A percentile compares a stretch with the other conserved stretches of the same genome.
Conservation (phyloP, 73 alveolate species). For the Halteria grandinella region DNA sequence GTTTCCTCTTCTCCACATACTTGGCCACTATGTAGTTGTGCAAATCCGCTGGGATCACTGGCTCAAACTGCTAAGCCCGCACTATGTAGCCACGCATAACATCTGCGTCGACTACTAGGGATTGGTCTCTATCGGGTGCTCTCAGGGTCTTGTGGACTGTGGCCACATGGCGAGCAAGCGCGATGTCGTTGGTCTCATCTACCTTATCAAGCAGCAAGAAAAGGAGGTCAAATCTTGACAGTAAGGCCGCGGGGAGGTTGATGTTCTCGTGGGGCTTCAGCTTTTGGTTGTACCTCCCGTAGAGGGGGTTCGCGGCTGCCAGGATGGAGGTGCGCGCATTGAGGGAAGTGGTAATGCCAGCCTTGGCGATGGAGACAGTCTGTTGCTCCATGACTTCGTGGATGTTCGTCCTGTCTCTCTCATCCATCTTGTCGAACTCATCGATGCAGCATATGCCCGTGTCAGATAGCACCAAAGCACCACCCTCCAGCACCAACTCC, state of each 20-base stretch:
- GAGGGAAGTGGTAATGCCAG: constrained; percentile 96
- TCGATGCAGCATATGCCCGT: constrained; percentile 98
- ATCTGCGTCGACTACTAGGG: constrained; percentile 69
- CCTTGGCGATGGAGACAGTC: constrained; percentile 98
- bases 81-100: constrained; percentile 88
- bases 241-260: constrained; percentile 98
- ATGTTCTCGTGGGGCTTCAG: constrained; percentile 95
- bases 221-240: constrained; percentile 96
- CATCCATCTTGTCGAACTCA: constrained; percentile 99
- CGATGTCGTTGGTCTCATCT: constrained; percentile 82
- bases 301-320: constrained; percentile 99
- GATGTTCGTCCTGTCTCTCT: constrained; percentile 92
- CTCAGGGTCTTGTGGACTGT: constrained; percentile 71
- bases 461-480: constrained; percentile 98
- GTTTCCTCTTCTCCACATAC: constrained; percentile 90
- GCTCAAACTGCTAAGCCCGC: constrained; percentile 80
- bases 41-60: constrained; percentile 82
- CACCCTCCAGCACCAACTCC: constrained; percentile 97
- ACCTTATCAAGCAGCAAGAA: constrained; percentile 92
- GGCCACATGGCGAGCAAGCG: constrained; percentile 84
- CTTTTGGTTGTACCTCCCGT: constrained; percentile 91
- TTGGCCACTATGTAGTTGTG: constrained; percentile 88
- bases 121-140: constrained; percentile 66
- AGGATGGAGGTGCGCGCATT: constrained; percentile 96
- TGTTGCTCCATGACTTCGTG: constrained; percentile 99